Percentiles rank a stretch among this genome's conserved stretches.
Conservation (phyloP, 108 stramenopile genomes). For the Cyclotella baltica region DNA sequence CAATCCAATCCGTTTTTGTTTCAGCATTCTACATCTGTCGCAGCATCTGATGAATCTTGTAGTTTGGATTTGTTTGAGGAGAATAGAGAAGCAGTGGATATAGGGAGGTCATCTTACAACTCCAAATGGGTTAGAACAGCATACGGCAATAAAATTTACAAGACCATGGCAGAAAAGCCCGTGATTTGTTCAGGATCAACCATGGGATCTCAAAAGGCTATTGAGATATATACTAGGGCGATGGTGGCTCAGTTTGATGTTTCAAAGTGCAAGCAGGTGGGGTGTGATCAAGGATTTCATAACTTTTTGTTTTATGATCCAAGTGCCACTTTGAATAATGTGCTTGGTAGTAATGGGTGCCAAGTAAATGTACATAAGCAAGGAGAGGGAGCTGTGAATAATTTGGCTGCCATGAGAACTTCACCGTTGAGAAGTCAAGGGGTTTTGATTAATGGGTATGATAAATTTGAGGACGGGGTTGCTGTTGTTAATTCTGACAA, state of each 20-base stretch:
- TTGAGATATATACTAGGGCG: conserved; percentile 63
- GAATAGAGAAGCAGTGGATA: conserved; percentile 61
- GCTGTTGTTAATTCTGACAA: conserved; percentile 14
- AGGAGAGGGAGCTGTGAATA: conserved; percentile 66
- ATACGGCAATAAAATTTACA: conserved; percentile 49
- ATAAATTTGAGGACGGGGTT: neutral
- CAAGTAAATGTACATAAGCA: conserved; percentile 59
- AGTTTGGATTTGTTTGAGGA: conserved; percentile 55
- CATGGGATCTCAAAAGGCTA: conserved; percentile 65
- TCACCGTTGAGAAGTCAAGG: conserved; percentile 29
- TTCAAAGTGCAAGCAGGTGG: conserved; percentile 55
- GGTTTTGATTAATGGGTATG: neutral
- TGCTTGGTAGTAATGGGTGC: conserved; percentile 22
- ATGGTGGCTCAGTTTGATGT: conserved; percentile 66
- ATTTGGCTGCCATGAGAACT: conserved; percentile 63
- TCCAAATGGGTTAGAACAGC: conserved; percentile 59
- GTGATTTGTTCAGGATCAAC: conserved; percentile 66
- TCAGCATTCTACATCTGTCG: neutral
- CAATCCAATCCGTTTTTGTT: conserved; percentile 64
- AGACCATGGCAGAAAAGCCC: conserved; percentile 53
- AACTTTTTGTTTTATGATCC: conserved; percentile 61
- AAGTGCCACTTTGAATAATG: conserved; percentile 27
- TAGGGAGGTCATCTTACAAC: conserved; percentile 58
- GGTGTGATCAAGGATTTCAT: conserved; percentile 77
- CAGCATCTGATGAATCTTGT: conserved; percentile 27